Evolutionary conservation across 768 basidiomycete genomes (phyloP).

Genomic region (Goffeauzyma gilvescens): DNA sequence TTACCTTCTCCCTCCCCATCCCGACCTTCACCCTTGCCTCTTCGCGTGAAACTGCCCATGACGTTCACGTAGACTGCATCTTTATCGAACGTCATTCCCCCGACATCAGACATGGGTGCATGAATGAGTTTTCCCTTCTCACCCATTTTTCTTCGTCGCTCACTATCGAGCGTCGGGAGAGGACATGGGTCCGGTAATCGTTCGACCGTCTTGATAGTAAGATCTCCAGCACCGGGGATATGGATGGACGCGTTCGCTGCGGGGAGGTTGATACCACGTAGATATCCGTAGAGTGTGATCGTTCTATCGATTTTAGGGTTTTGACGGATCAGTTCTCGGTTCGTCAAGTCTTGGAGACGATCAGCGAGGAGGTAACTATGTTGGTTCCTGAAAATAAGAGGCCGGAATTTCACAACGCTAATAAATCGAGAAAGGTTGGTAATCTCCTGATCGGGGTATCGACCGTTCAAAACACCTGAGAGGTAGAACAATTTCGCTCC

Average conservation of each 20-base stretch:
- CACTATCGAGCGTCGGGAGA: constrained; percentile 70
- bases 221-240: constrained; percentile 83
- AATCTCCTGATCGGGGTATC: constrained; percentile 91
- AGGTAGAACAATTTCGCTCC: constrained; percentile 97
- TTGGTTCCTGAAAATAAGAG: constrained; percentile 80
- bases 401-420: constrained; percentile 95
- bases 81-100: constrained; percentile 91
- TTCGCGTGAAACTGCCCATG: constrained; percentile 74
- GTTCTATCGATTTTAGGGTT: constrained; percentile 85
- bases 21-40: constrained; percentile 39
- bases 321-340: constrained; percentile 58
- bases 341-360: constrained; percentile 82
- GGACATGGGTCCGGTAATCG: constrained; percentile 87
- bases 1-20: no score
- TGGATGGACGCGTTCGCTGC: constrained; percentile 49
- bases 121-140: constrained; percentile 90
- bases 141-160: constrained; percentile 70
- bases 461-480: constrained; percentile 87
- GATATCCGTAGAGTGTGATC: constrained; percentile 83
- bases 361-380: constrained; percentile 92
- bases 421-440: constrained; percentile 91
- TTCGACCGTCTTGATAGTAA: constrained; percentile 54
- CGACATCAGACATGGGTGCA: constrained; percentile 97
- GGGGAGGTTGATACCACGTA: constrained; percentile 47
- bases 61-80: constrained; percentile 98